These are phyloP conservation scores for Pythium scleroteichum DNA, from an alignment of 352 stramenopile species.

Conservation along the genomic window DNA sequence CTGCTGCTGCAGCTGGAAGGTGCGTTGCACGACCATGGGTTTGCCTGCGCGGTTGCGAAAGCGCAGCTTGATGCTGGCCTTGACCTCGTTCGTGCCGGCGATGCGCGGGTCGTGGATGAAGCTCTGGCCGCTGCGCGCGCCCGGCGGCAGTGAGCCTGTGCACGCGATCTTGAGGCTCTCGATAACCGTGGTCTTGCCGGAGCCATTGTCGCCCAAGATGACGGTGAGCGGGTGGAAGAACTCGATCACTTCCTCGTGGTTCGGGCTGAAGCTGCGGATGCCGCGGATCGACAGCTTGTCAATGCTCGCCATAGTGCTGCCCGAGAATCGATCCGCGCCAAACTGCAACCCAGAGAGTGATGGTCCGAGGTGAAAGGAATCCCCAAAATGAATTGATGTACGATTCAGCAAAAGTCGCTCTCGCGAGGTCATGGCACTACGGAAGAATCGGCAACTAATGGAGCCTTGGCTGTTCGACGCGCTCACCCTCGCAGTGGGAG, in stretches of 20 bases:
- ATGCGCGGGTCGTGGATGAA: slow-evolving; percentile 98
- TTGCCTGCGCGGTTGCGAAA: slow-evolving; percentile 92
- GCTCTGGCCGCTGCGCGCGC: slow-evolving; percentile 83
- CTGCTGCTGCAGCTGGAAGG: slow-evolving; percentile 94
- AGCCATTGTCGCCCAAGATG: slow-evolving; percentile 96
- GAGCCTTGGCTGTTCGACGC: too few relatives aligned
- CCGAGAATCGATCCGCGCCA: slow-evolving; percentile 19
- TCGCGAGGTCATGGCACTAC: too few relatives aligned
- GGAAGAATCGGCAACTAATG: too few relatives aligned
- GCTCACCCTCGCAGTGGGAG: too few relatives aligned
- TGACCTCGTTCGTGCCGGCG: slow-evolving; percentile 91
- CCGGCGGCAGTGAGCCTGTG: slow-evolving; percentile 94
- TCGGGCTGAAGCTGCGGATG: slow-evolving; percentile 97
- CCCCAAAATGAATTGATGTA: slow-evolving; percentile 31
- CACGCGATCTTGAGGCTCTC: slow-evolving; percentile 98
- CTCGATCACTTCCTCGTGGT: slow-evolving; percentile 94
- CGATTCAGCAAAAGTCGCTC: too few relatives aligned
- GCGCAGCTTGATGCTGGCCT: slow-evolving; percentile 85
- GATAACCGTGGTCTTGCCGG: slow-evolving; percentile 99
- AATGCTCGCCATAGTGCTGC: slow-evolving; percentile 94
- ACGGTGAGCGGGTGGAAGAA: slow-evolving; percentile 99
- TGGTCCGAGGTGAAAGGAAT: slow-evolving; percentile 5
- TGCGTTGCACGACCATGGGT: slow-evolving; percentile 92
- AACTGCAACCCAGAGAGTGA: slow-evolving; percentile 23
- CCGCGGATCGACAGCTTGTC: slow-evolving; percentile 99